These are phyloP conservation scores for Entomortierella chlamydospora DNA, from an alignment of 192 early-diverging fungal genomes.

Conservation along the genomic window DNA sequence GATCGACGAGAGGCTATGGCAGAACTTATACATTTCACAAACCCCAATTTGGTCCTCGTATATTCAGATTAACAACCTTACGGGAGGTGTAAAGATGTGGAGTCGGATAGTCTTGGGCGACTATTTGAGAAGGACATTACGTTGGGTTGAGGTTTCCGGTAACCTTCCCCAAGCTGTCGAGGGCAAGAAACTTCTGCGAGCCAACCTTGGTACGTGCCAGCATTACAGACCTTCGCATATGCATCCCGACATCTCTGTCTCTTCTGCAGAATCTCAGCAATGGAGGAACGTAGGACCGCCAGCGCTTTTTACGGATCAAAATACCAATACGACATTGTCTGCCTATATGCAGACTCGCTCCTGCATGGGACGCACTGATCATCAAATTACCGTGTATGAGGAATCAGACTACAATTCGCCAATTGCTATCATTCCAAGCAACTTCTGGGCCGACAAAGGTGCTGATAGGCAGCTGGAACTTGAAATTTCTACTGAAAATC, in stretches of 20 bases:
- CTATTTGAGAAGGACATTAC: neutral
- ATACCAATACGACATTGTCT: slow-evolving; percentile 3
- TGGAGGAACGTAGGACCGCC: slow-evolving; percentile 30
- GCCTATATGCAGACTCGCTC: slow-evolving; percentile 21
- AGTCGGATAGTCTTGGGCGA: neutral
- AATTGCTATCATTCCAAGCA: slow-evolving; percentile 11
- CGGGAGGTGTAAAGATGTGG: slow-evolving; percentile 1
- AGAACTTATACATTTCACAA: neutral
- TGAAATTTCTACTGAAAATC: neutral
- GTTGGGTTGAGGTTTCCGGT: too few species aligned
- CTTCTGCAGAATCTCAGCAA: too few species aligned
- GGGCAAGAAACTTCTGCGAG: too few species aligned
- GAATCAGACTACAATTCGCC: slow-evolving; percentile 21
- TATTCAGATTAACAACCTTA: slow-evolving; percentile 4
- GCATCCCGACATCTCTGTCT: too few species aligned
- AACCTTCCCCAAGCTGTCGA: too few species aligned
- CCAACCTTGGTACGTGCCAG: neutral
- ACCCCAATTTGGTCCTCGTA: slow-evolving; percentile 2
- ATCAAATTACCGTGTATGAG: slow-evolving; percentile 17
- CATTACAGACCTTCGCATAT: neutral
- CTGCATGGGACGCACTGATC: neutral
- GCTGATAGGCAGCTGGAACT: neutral
- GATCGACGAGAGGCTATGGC: slow-evolving; percentile 2
- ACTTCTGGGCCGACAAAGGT: slow-evolving; percentile 14
- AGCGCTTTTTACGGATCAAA: neutral